Conservation (phyloP, 805 yeast species). For the Nakazawaea sp. region DNA sequence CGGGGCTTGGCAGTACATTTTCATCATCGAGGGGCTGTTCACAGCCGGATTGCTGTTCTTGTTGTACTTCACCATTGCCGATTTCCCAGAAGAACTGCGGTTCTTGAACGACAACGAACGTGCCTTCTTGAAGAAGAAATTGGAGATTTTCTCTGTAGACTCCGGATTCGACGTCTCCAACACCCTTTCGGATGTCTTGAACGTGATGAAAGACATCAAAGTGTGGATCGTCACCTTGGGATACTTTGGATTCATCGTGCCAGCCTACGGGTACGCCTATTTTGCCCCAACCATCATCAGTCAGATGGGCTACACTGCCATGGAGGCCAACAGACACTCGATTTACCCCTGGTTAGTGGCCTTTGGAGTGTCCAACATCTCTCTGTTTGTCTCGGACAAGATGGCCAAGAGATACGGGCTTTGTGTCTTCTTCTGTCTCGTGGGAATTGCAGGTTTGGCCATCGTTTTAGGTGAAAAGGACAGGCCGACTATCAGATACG, state of each 20-base stretch:
- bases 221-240: constrained; percentile 50
- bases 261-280: constrained; percentile 69
- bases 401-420: constrained; percentile 38
- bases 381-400: constrained; percentile 58
- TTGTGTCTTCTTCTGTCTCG: constrained; percentile 22
- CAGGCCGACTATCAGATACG: constrained; percentile 42
- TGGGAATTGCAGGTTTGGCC: constrained; percentile 48
- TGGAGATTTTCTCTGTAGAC: constrained; percentile 43
- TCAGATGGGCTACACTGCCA: constrained; percentile 58
- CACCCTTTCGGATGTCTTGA: constrained; percentile 34
- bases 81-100: constrained; percentile 65
- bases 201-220: constrained; percentile 52
- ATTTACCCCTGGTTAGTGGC: constrained; percentile 83
- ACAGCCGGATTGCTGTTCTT: constrained; percentile 26
- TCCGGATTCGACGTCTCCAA: constrained; percentile 44
- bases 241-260: constrained; percentile 61
- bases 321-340: constrained; percentile 70
- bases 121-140: constrained; percentile 49
- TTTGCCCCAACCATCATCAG: constrained; percentile 64
- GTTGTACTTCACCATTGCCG: constrained; percentile 46
- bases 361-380: constrained; percentile 54
- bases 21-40: constrained; percentile 30
- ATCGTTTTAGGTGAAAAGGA: constrained; percentile 42
- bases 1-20: constrained; percentile 41
- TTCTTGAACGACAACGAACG: constrained; percentile 47